These are phyloP conservation scores for Tanacetum coccineum DNA, from an alignment of 129 eudicot species.

Conservation along the genomic window DNA sequence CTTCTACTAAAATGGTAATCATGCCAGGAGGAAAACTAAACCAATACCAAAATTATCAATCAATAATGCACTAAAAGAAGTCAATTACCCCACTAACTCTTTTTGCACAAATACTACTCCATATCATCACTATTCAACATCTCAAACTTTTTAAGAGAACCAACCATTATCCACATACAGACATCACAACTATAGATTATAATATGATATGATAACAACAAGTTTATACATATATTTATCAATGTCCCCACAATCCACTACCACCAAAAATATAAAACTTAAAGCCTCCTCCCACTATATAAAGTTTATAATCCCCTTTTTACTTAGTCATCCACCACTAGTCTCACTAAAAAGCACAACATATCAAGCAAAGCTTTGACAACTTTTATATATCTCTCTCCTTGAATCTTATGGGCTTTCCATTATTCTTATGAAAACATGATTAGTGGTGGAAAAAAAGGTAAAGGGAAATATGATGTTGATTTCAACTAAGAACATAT, in stretches of 20 bases:
- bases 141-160: conserved; percentile 32
- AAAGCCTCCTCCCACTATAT: conserved; percentile 35
- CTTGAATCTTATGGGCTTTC: conserved; percentile 40
- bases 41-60: conserved; percentile 13
- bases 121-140: conserved; percentile 27
- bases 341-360: conserved; percentile 50
- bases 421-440: conserved; percentile 44
- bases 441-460: conserved; percentile 36
- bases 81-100: conserved; percentile 40
- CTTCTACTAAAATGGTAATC: conserved; percentile 5
- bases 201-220: conserved; percentile 22
- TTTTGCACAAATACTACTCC: conserved; percentile 23
- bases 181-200: conserved; percentile 23
- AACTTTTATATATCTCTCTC: conserved; percentile 31
- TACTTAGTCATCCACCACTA: conserved; percentile 65
- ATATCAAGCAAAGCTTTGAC: conserved; percentile 64
- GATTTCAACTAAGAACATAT: conserved; percentile 31
- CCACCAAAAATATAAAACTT: not conserved
- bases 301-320: conserved; percentile 32
- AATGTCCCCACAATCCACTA: conserved; percentile 65
- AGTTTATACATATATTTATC: conserved; percentile 17
- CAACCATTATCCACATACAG: conserved; percentile 34
- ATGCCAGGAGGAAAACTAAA: conserved; percentile 18
- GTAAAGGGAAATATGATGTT: conserved; percentile 38
- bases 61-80: conserved; percentile 36